These are phyloP conservation scores for Lipomyces yamadae DNA, from an alignment of 805 yeast genomes.

Conservation along the genomic window DNA sequence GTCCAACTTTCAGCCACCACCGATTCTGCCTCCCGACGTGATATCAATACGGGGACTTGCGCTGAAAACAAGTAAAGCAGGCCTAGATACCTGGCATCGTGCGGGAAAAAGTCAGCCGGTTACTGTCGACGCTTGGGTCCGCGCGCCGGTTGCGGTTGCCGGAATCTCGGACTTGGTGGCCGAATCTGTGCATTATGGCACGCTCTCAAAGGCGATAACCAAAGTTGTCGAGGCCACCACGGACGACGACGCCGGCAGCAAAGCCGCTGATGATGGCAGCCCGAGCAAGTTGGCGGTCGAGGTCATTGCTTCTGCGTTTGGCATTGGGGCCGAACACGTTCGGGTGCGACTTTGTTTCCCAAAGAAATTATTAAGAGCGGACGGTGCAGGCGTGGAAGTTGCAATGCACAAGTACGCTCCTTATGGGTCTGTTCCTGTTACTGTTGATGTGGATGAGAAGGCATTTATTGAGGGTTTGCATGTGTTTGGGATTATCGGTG, in stretches of 20 bases:
- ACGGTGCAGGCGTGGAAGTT: slow-evolving; percentile 52
- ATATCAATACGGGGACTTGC: slow-evolving; percentile 52
- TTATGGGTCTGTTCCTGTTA: slow-evolving; percentile 27
- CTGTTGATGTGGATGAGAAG: slow-evolving; percentile 40
- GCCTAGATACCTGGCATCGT: slow-evolving; percentile 40
- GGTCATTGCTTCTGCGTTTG: slow-evolving; percentile 53
- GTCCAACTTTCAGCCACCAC: slow-evolving; percentile 15
- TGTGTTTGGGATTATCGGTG: slow-evolving; percentile 83
- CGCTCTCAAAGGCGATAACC: slow-evolving; percentile 68
- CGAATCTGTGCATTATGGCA: slow-evolving; percentile 87
- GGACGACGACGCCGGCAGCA: no score
- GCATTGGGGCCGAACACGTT: slow-evolving; percentile 55
- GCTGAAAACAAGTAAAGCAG: slow-evolving; percentile 50
- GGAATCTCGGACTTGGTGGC: slow-evolving; percentile 79
- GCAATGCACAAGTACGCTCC: slow-evolving; percentile 43
- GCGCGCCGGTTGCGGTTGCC: slow-evolving; percentile 73
- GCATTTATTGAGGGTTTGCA: slow-evolving; percentile 57
- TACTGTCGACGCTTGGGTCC: slow-evolving; percentile 59
- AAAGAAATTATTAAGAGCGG: slow-evolving; percentile 65
- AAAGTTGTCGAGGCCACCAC: slow-evolving; percentile 51
- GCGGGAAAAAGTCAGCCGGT: slow-evolving; percentile 61
- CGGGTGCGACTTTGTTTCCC: slow-evolving; percentile 52
- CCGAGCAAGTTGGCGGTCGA: slow-evolving; percentile 53
- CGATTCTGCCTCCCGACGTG: slow-evolving; percentile 31
- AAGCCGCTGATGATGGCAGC: slow-evolving; percentile 9